A percentile compares a stretch with the other conserved stretches of the same genome.
Conservation (phyloP, 192 early-diverging fungal species). For the Anaeromyces robustus region DNA sequence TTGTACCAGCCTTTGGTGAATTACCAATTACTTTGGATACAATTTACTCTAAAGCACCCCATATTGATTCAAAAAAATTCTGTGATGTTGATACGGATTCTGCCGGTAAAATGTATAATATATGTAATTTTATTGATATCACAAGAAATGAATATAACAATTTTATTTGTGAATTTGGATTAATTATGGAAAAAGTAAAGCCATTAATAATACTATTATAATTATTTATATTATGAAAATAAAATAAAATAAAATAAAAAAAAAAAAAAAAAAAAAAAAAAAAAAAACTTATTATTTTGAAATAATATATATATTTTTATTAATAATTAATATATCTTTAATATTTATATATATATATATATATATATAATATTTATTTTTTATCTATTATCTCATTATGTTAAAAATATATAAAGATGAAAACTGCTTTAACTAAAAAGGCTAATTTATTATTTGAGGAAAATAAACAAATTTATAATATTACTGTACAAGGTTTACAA, state of each 20-base stretch:
- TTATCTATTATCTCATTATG: too few relatives aligned
- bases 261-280: too few relatives aligned
- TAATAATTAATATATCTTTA: too few relatives aligned
- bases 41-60: slow-evolving; percentile 26
- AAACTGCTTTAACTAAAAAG: not conserved
- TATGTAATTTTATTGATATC: slow-evolving; percentile 5
- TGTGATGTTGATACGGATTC: slow-evolving; percentile 6
- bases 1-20: slow-evolving; percentile 29
- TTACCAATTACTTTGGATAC: slow-evolving; percentile 14
- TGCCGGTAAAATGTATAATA: slow-evolving; percentile 5
- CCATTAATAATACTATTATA: too few relatives aligned
- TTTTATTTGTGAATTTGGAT: not conserved
- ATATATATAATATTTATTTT: too few relatives aligned
- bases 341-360: too few relatives aligned
- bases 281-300: too few relatives aligned
- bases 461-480: slow-evolving; percentile 11
- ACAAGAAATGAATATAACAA: slow-evolving; percentile 1
- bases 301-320: too few relatives aligned
- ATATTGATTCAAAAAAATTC: slow-evolving; percentile 15
- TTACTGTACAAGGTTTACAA: slow-evolving; percentile 7
- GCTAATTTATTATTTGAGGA: not conserved
- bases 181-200: not conserved
- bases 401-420: not conserved
- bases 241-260: too few relatives aligned
- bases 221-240: too few relatives aligned